A percentile compares a stretch with the other conserved stretches of the same genome.
Evolutionary conservation across 345 rosid genomes (phyloP).

Genomic region (Balakata baccata): DNA sequence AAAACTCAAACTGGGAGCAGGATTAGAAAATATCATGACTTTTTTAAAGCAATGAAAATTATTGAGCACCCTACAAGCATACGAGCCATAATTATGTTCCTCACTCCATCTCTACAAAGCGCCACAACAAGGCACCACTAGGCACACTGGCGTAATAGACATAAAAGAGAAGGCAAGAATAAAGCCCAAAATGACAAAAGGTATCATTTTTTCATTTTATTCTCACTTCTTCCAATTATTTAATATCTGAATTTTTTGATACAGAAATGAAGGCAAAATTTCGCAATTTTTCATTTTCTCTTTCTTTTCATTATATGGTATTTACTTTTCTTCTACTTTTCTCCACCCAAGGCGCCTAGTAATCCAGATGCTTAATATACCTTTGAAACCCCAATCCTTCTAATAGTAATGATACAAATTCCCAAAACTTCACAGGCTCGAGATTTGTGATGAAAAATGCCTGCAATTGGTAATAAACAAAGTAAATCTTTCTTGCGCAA

Average conservation of each 20-base stretch:
- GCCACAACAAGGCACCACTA: background rate
- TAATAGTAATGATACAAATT: constrained; percentile 57
- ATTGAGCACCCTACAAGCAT: background rate
- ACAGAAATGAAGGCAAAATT: background rate
- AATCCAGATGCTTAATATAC: constrained; percentile 32
- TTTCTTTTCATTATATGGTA: background rate
- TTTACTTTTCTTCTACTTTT: background rate
- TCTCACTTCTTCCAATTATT: background rate
- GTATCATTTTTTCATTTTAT: background rate
- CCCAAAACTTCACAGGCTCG: constrained; percentile 75
- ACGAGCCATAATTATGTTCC: background rate
- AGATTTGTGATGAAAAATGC: constrained; percentile 86
- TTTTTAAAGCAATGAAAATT: background rate
- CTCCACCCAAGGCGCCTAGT: background rate
- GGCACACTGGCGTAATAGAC: background rate
- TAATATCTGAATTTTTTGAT: background rate
- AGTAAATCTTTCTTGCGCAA: constrained; percentile 2
- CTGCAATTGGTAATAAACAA: constrained; percentile 42
- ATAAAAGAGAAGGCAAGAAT: background rate
- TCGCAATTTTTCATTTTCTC: background rate
- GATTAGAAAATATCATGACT: background rate
- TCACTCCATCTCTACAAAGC: background rate
- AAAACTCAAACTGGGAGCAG: constrained; percentile 20
- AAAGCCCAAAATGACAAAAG: background rate
- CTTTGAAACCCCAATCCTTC: constrained; percentile 83